A percentile compares a stretch with the other conserved stretches of the same genome.
Evolutionary conservation across 2,329 filamentous ascomycete species (phyloP).

Genomic region (Alternaria novae-zelandiae): DNA sequence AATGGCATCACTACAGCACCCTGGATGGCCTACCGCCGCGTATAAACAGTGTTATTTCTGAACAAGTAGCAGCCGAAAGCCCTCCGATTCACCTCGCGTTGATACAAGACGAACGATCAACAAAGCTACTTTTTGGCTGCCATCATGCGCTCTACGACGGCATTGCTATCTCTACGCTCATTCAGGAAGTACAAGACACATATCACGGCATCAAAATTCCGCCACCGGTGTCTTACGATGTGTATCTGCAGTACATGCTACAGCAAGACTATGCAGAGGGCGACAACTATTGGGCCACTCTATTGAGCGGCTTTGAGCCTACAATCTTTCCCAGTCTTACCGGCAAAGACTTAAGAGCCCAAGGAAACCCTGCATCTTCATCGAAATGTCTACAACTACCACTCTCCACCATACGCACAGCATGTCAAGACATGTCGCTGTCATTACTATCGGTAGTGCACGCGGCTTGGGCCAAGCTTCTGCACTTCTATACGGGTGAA

Average conservation of each 20-base stretch:
- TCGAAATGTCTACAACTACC: constrained; percentile 25
- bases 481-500: constrained; percentile 63
- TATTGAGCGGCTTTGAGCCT: constrained; percentile 61
- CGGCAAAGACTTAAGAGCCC: constrained; percentile 6
- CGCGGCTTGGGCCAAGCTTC: constrained; percentile 71
- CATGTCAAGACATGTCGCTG: constrained; percentile 33
- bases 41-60: constrained; percentile 54
- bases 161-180: constrained; percentile 72
- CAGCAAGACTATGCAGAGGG: constrained; percentile 56
- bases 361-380: constrained; percentile 29
- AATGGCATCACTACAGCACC: constrained; percentile 47
- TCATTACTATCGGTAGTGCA: constrained; percentile 72
- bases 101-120: constrained; percentile 21
- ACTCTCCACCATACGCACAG: constrained; percentile 26
- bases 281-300: constrained; percentile 70
- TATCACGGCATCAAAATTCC: constrained; percentile 59
- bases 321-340: constrained; percentile 49
- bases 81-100: constrained; percentile 49
- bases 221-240: constrained; percentile 62
- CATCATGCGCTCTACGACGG: constrained; percentile 92
- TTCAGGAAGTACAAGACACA: constrained; percentile 71
- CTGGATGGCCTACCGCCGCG: constrained; percentile 48
- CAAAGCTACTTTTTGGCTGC: constrained; percentile 58
- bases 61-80: constrained; percentile 48
- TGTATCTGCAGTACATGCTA: constrained; percentile 68